Conservation (phyloP, 1,139 yeast genomes). For the Suhomyces coccinellae region DNA sequence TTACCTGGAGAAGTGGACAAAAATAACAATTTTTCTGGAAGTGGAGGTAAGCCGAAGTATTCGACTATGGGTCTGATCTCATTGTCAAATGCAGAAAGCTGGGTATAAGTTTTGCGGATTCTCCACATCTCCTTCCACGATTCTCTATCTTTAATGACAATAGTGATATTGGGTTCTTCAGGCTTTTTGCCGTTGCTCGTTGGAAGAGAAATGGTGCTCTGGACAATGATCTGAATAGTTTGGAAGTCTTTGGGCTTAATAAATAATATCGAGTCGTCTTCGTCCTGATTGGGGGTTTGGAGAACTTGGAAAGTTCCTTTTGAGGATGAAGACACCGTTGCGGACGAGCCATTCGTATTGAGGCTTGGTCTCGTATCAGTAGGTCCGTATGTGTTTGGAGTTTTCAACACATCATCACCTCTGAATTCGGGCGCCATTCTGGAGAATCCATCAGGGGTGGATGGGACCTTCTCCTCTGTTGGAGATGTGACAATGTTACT, state of each 20-base stretch:
- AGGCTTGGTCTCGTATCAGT: constrained; percentile 10
- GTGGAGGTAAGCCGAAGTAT: constrained; percentile 60
- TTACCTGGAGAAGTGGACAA: constrained; percentile 60
- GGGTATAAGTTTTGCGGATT: constrained; percentile 59
- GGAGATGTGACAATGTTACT: constrained; percentile 9
- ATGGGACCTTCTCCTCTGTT: constrained; percentile 15
- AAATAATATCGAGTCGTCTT: constrained; percentile 41
- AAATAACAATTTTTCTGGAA: constrained; percentile 59
- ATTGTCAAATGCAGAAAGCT: constrained; percentile 56
- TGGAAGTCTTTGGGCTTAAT: constrained; percentile 68
- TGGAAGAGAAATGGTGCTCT: constrained; percentile 54
- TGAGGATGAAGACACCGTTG: background rate
- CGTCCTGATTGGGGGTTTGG: constrained; percentile 28
- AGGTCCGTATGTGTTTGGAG: constrained; percentile 14
- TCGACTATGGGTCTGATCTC: constrained; percentile 56
- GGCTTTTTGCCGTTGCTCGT: constrained; percentile 32
- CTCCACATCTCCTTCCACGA: constrained; percentile 71
- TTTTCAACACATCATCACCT: constrained; percentile 13
- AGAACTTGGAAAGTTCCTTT: constrained; percentile 28
- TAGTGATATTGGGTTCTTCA: constrained; percentile 61
- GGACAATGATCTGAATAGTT: constrained; percentile 58
- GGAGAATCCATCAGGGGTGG: constrained; percentile 15
- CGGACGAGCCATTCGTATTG: constrained; percentile 13
- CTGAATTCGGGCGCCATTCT: constrained; percentile 3
- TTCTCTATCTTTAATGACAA: constrained; percentile 60